Percentiles rank a stretch among this genome's conserved stretches.
Evolutionary conservation across 768 basidiomycete species (phyloP).

Genomic region (Multifurca ochricompacta): DNA sequence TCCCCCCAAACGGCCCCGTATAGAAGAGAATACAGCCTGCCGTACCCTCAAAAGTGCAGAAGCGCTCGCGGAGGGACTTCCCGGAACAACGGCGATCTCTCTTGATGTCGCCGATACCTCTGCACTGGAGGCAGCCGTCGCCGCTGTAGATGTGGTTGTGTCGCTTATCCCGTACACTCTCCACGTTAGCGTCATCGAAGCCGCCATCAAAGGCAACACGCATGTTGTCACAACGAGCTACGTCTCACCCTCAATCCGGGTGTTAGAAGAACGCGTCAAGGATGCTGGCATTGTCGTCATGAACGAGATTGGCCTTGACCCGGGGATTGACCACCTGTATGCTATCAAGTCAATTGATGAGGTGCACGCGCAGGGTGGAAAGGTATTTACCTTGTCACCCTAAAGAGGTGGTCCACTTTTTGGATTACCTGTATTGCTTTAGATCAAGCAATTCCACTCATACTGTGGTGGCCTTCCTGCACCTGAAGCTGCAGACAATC

Average conservation of each 20-base stretch:
- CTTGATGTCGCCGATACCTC: constrained; percentile 70
- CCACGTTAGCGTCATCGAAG: constrained; percentile 85
- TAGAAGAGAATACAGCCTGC: constrained; percentile 48
- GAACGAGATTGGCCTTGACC: constrained; percentile 98
- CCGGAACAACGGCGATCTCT: constrained; percentile 63
- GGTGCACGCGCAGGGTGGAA: constrained; percentile 90
- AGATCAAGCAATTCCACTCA: constrained; percentile 87
- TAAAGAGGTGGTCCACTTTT: background rate
- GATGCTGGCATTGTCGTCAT: constrained; percentile 88
- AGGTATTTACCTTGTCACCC: constrained; percentile 40
- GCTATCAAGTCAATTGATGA: constrained; percentile 92
- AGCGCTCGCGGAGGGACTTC: constrained; percentile 58
- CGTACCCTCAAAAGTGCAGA: constrained; percentile 76
- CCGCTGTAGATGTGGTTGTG: constrained; percentile 86
- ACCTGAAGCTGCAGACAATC: constrained; percentile 85
- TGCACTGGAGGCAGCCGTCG: constrained; percentile 74
- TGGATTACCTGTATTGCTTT: too few relatives aligned
- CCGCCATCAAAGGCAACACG: constrained; percentile 81
- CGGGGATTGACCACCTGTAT: constrained; percentile 90
- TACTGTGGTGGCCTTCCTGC: constrained; percentile 97
- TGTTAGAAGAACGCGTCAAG: constrained; percentile 71
- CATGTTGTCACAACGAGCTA: constrained; percentile 96
- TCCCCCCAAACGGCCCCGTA: background rate
- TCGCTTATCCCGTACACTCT: constrained; percentile 93
- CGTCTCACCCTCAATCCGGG: constrained; percentile 85